Evolutionary conservation across 1,284 basidiomycete species (phyloP).

Genomic region (Ceratobasidium sp.): DNA sequence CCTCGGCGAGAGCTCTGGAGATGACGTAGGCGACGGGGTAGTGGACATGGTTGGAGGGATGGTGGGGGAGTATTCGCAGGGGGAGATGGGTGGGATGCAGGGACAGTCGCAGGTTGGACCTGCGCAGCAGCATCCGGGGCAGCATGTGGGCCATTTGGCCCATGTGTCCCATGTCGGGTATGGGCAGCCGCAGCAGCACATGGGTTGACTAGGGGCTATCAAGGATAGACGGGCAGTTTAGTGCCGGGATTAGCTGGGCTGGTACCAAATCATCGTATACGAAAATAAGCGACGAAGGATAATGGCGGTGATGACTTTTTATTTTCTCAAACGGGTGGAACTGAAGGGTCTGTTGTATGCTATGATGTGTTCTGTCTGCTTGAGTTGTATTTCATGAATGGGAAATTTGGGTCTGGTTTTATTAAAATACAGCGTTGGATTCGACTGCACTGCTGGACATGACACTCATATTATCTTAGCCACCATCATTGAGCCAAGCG

Average conservation of each 20-base stretch:
- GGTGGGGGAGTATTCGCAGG: conserved; percentile 12
- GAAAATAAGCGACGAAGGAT: no score
- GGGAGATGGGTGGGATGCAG: conserved; percentile 12
- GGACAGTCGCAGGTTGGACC: conserved; percentile 1
- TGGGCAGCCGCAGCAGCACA: conserved; percentile 24
- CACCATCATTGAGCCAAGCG: no score
- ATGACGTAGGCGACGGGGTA: conserved; percentile 2
- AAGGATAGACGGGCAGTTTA: no score
- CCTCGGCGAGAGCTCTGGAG: conserved; percentile 33
- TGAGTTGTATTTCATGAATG: conserved; percentile 5
- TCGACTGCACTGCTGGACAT: no score
- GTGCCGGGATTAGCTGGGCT: no score
- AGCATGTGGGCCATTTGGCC: conserved; percentile 31
- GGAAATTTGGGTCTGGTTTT: conserved; percentile 5
- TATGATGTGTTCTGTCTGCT: conserved; percentile 14
- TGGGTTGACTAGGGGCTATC: conserved; percentile 16
- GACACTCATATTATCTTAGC: no score
- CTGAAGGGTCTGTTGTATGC: conserved; percentile 18
- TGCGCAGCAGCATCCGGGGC: conserved; percentile 1
- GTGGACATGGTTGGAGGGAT: conserved; percentile 23
- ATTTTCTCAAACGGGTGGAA: background rate
- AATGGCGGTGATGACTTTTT: background rate
- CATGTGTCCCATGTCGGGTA: conserved; percentile 25
- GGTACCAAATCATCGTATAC: no score
- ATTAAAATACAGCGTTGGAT: conserved; percentile 10